Conservation (phyloP, 192 early-diverging fungal species). For the Spizellomyces sp. region DNA sequence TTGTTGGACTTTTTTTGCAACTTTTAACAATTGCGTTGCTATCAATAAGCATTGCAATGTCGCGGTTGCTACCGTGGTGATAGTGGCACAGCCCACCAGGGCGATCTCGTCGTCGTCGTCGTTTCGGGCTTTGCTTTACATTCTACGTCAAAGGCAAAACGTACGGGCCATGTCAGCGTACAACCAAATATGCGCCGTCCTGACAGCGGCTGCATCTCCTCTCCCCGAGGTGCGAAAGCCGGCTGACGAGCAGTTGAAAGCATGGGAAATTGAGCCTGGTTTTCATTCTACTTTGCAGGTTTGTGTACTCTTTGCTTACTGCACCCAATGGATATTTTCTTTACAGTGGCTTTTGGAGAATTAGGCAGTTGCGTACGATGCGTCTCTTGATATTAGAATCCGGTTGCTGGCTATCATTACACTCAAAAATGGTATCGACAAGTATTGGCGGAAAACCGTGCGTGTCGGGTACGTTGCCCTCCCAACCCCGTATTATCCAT, state of each 20-base stretch:
- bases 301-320: conserved; percentile 1
- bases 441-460: conserved; percentile 83
- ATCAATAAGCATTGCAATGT: no score
- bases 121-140: no score
- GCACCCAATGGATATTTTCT: background rate
- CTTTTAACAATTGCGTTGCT: no score
- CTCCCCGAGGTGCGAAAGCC: conserved; percentile 59
- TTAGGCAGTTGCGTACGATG: conserved; percentile 77
- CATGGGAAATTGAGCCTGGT: conserved; percentile 71
- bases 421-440: conserved; percentile 90
- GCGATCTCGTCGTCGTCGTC: no score
- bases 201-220: conserved; percentile 66
- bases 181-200: conserved; percentile 27
- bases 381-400: conserved; percentile 60
- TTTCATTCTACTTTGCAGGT: conserved; percentile 76
- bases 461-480: conserved; percentile 20
- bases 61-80: no score
- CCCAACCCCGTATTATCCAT: conserved; percentile 10
- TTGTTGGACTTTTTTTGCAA: no score
- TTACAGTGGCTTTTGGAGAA: background rate
- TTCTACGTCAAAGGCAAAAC: no score
- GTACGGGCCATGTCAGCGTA: conserved; percentile 15
- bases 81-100: no score
- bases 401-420: conserved; percentile 77
- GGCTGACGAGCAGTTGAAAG: conserved; percentile 68